phyloP scores from a whole-genome alignment of 1,139 yeast species.

The Groenewaldozyma sp. region DNA sequence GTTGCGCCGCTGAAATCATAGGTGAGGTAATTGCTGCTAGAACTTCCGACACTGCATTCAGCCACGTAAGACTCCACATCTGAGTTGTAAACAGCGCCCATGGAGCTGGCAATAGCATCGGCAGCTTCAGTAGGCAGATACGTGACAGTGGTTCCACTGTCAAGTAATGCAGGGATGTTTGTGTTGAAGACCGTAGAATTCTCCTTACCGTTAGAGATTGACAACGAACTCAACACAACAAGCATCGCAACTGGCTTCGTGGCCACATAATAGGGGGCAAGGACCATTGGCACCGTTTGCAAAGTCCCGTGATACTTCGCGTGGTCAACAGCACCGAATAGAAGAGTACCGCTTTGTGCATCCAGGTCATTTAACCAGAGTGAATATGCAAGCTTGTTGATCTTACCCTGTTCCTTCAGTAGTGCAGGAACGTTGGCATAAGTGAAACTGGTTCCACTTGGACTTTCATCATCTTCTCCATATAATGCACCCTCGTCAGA shows the following conservation, averaged over 20 bases:
- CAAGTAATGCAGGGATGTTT: constrained; percentile 23
- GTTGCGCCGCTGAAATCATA: constrained; percentile 26
- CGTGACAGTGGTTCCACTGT: constrained; percentile 31
- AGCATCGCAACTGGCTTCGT: constrained; percentile 13
- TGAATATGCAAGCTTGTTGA: constrained; percentile 43
- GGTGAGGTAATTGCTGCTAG: too few species aligned
- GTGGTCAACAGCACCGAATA: constrained; percentile 54
- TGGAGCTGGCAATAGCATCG: constrained; percentile 16
- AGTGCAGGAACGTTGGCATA: constrained; percentile 23
- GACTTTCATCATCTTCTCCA: not conserved
- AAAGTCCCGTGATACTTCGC: constrained; percentile 41
- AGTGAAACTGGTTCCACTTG: not conserved
- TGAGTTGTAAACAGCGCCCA: constrained; percentile 17
- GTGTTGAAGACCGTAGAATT: constrained; percentile 7
- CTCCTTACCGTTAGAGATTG: constrained; percentile 8
- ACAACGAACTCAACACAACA: constrained; percentile 13
- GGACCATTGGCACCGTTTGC: constrained; percentile 20
- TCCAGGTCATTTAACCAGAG: constrained; percentile 39
- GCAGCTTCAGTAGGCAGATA: constrained; percentile 22
- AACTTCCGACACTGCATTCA: constrained; percentile 14
- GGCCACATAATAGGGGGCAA: constrained; percentile 7
- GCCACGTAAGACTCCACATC: constrained; percentile 13
- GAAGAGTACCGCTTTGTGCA: constrained; percentile 36
- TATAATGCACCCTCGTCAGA: constrained; percentile 29
- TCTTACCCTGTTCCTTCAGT: constrained; percentile 39